Evolutionary conservation across 257 asterid genomes (phyloP).

Genomic region (Fraxinus pennsylvanica): DNA sequence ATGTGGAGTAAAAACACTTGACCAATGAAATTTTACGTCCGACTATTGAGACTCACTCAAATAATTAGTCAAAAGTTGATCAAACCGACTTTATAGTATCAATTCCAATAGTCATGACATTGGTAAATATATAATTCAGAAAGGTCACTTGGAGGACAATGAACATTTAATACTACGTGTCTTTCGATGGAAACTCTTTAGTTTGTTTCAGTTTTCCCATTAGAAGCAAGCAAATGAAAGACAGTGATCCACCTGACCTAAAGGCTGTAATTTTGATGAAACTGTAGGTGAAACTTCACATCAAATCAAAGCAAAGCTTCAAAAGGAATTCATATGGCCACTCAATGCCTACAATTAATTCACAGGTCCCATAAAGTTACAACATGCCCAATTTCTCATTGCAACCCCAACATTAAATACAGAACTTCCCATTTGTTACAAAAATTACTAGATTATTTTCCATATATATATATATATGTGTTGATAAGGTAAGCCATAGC

Average conservation of each 20-base stretch:
- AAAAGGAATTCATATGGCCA: background rate
- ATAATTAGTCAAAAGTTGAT: too few species aligned
- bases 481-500: background rate
- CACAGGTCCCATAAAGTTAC: background rate
- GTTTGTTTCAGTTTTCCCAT: too few species aligned
- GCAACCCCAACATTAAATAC: background rate
- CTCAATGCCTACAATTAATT: background rate
- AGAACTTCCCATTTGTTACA: background rate
- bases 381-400: background rate
- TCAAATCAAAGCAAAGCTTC: conserved; percentile 23
- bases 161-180: too few species aligned
- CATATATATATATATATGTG: background rate
- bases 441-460: background rate
- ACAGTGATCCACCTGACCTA: background rate
- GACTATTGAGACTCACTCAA: too few species aligned
- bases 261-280: background rate
- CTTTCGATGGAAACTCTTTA: too few species aligned
- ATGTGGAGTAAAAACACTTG: too few species aligned
- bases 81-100: too few species aligned
- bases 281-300: conserved; percentile 17
- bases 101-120: too few species aligned
- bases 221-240: conserved; percentile 27
- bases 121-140: too few species aligned
- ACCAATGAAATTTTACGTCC: too few species aligned
- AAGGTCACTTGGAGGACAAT: too few species aligned